Evolutionary conservation across 306 rosid genomes (phyloP).

Genomic region (Quillaja saponaria): DNA sequence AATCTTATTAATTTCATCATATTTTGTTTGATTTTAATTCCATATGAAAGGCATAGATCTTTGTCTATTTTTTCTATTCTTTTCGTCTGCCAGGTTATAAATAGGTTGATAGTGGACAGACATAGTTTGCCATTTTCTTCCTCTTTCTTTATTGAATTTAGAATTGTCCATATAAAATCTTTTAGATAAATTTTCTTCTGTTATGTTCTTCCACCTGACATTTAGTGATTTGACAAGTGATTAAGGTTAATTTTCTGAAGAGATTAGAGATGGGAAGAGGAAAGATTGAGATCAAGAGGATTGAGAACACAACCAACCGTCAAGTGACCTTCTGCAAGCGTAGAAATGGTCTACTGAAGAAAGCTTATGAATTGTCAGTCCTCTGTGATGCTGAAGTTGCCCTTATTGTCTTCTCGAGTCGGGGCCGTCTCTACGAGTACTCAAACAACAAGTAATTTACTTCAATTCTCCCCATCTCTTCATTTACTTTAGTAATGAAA

Average conservation of each 20-base stretch:
- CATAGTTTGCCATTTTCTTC: too few relatives aligned
- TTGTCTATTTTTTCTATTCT: background rate
- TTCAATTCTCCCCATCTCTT: background rate
- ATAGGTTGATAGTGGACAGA: too few relatives aligned
- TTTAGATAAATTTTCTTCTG: too few relatives aligned
- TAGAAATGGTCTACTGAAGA: conserved; percentile 87
- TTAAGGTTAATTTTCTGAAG: background rate
- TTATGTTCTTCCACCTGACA: too few relatives aligned
- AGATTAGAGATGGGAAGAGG: conserved; percentile 71
- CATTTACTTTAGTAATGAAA: background rate
- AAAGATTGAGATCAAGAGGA: conserved; percentile 93
- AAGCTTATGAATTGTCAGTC: conserved; percentile 91
- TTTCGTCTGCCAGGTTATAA: too few relatives aligned
- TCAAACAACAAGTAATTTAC: conserved; percentile 68
- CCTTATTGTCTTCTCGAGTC: conserved; percentile 86
- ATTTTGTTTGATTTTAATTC: conserved; percentile 19
- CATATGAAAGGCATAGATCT: background rate
- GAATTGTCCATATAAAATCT: too few relatives aligned
- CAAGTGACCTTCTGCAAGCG: conserved; percentile 96
- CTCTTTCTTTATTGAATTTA: too few relatives aligned
- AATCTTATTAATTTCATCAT: conserved; percentile 19
- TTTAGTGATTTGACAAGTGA: too few relatives aligned
- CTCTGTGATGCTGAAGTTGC: conserved; percentile 94
- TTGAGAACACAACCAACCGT: conserved; percentile 83
- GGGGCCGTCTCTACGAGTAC: conserved; percentile 88